These are phyloP conservation scores for Oryza nivara DNA, from an alignment of 176 grass and related monocot species.

Conservation along the genomic window DNA sequence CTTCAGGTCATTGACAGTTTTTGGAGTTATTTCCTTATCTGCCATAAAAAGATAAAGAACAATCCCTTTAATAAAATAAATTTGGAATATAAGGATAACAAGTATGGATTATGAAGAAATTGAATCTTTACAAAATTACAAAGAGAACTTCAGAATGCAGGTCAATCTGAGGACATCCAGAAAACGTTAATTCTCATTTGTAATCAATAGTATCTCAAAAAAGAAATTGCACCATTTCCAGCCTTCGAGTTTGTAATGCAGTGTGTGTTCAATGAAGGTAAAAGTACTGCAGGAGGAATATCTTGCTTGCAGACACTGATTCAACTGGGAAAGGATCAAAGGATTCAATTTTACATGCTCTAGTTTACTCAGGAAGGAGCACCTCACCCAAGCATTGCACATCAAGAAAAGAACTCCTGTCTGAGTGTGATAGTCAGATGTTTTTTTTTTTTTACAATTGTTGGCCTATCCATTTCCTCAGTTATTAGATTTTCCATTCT, in stretches of 20 bases:
- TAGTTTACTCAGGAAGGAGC: conserved; percentile 12
- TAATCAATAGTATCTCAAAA: background rate
- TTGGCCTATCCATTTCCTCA: background rate
- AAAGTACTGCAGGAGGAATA: background rate
- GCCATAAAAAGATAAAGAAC: conserved; percentile 39
- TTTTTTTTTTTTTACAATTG: background rate
- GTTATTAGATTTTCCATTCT: background rate
- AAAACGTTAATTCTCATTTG: conserved; percentile 8
- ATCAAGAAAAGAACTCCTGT: background rate
- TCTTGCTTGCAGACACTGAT: conserved; percentile 1
- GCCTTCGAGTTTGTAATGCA: background rate
- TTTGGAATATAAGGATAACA: conserved; percentile 12
- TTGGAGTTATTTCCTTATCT: conserved; percentile 78
- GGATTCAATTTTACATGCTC: conserved; percentile 21
- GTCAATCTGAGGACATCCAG: background rate
- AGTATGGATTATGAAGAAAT: background rate
- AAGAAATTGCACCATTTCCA: background rate
- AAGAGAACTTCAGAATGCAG: background rate
- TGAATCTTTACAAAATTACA: background rate
- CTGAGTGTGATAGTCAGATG: conserved; percentile 21
- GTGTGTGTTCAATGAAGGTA: background rate
- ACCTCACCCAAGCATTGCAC: background rate
- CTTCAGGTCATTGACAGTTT: conserved; percentile 85
- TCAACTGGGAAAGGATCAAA: conserved; percentile 28
- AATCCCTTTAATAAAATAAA: conserved; percentile 29